A percentile compares a stretch with the other conserved stretches of the same genome.
These are phyloP conservation scores for Corniculantispora saksenae DNA, from an alignment of 2,329 filamentous ascomycete genomes.

Conservation along the genomic window DNA sequence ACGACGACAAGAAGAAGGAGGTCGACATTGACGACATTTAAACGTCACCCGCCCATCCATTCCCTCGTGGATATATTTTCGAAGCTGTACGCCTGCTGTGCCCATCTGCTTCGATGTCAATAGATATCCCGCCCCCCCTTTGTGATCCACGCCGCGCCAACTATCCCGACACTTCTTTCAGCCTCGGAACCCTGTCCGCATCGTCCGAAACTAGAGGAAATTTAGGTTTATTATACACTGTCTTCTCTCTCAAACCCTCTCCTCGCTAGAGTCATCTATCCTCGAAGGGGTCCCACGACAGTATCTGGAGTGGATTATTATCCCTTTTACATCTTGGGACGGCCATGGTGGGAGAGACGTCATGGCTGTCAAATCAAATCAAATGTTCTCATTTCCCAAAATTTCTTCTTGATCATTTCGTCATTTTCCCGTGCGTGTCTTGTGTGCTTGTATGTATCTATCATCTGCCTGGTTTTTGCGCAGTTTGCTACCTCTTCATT, in stretches of 20 bases:
- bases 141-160: constrained; percentile 1
- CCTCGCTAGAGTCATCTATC: not conserved
- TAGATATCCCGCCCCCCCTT: not conserved
- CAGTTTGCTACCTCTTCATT: not conserved
- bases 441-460: not conserved
- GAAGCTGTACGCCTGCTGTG: not conserved
- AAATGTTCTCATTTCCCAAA: constrained; percentile 2
- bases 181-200: not conserved
- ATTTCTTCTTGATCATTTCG: not conserved
- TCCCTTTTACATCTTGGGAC: constrained; percentile 21
- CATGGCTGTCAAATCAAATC: constrained; percentile 41
- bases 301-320: constrained; percentile 41
- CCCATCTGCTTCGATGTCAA: not conserved
- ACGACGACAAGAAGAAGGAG: constrained; percentile 66
- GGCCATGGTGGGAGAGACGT: constrained; percentile 63
- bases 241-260: constrained; percentile 63
- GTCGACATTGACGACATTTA: constrained; percentile 96
- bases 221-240: constrained; percentile 40
- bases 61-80: not conserved
- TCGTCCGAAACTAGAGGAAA: not conserved
- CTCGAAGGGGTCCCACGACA: constrained; percentile 45
- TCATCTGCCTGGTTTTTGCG: not conserved
- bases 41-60: constrained; percentile 25
- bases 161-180: not conserved
- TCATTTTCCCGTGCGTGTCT: not conserved